Conservation (phyloP, 495 filamentous ascomycete genomes). For the Penicillium salamii region DNA sequence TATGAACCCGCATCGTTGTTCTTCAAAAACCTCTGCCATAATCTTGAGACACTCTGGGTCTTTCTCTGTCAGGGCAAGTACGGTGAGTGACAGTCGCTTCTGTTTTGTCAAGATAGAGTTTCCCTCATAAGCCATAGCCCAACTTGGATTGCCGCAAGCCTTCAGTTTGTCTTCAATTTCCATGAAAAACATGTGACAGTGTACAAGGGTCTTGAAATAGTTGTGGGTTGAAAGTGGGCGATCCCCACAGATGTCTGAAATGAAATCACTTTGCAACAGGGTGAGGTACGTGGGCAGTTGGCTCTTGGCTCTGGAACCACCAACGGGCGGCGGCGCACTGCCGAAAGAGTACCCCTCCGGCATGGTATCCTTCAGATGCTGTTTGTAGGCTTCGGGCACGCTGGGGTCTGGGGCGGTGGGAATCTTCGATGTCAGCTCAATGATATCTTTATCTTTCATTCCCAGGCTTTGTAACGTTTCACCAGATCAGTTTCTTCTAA, state of each 20-base stretch:
- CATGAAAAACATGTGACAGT: background rate
- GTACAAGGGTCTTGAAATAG: background rate
- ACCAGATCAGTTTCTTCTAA: background rate
- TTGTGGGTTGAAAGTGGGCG: background rate
- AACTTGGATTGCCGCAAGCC: background rate
- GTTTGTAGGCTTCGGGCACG: too few relatives aligned
- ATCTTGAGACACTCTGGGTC: background rate
- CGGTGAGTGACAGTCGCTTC: background rate
- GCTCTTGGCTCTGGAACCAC: background rate
- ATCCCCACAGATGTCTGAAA: background rate
- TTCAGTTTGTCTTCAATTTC: background rate
- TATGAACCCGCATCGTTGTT: background rate
- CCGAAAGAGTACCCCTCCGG: too few relatives aligned
- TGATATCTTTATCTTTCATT: too few relatives aligned
- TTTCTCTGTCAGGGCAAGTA: background rate
- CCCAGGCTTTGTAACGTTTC: background rate
- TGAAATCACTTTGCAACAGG: background rate
- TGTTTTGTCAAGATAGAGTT: background rate
- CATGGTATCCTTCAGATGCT: too few relatives aligned
- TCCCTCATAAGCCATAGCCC: background rate
- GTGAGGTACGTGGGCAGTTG: background rate
- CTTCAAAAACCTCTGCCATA: background rate
- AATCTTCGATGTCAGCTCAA: background rate
- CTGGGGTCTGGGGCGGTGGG: background rate
- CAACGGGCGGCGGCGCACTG: too few relatives aligned